Percentiles rank a stretch among this genome's conserved stretches.
Conservation (phyloP, 2,329 filamentous ascomycete species). For the Verticillium nubilum region DNA sequence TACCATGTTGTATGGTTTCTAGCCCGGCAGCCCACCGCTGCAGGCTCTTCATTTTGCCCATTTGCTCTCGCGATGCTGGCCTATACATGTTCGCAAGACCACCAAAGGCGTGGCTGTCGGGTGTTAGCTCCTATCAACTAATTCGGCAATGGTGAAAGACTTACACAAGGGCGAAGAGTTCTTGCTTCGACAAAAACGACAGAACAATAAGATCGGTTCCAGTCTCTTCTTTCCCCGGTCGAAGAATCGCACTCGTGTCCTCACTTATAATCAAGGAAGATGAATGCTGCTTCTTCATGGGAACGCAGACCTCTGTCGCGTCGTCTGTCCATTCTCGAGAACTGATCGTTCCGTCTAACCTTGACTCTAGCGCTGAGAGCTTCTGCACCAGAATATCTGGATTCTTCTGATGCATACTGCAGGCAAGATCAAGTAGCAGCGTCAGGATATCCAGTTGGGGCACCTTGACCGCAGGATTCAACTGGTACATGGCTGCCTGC, state of each 20-base stretch:
- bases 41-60: slow-evolving; percentile 12
- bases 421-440: slow-evolving; percentile 64
- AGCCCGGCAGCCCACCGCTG: slow-evolving; percentile 38
- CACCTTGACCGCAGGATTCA: slow-evolving; percentile 57
- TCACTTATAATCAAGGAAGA: slow-evolving; percentile 46
- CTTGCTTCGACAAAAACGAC: slow-evolving; percentile 55
- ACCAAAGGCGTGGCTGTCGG: slow-evolving; percentile 46
- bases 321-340: slow-evolving; percentile 38
- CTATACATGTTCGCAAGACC: slow-evolving; percentile 42
- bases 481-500: slow-evolving; percentile 65
- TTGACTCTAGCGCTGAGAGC: slow-evolving; percentile 54
- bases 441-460: slow-evolving; percentile 62
- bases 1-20: slow-evolving; percentile 43
- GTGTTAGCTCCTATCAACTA: slow-evolving; percentile 9
- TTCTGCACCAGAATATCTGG: slow-evolving; percentile 54
- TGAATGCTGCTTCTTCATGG: slow-evolving; percentile 45
- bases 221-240: slow-evolving; percentile 36
- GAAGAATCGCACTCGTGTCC: slow-evolving; percentile 51
- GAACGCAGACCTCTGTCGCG: slow-evolving; percentile 46
- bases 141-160: slow-evolving; percentile 14
- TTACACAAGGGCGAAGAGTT: slow-evolving; percentile 51
- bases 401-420: slow-evolving; percentile 59
- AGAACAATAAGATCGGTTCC: slow-evolving; percentile 51
- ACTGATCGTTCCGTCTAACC: slow-evolving; percentile 51
- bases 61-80: slow-evolving; percentile 16